Percentiles rank a stretch among this genome's conserved stretches.
These are phyloP conservation scores for Blumeriella jaapii DNA, from an alignment of 2,329 filamentous ascomycete species.

Conservation along the genomic window DNA sequence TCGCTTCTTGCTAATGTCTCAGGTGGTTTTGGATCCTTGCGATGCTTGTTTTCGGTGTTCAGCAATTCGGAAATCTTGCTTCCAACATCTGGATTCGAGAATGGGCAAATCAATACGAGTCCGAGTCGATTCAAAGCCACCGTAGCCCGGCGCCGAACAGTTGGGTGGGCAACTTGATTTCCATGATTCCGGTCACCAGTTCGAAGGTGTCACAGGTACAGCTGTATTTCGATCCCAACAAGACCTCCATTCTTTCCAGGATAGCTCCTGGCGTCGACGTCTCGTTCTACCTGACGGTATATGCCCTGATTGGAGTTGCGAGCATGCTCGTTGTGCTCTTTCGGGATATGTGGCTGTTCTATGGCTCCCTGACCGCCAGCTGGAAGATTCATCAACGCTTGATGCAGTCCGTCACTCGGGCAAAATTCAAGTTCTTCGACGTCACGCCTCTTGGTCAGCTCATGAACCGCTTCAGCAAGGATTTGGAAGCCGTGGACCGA, in stretches of 20 bases:
- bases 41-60: constrained; percentile 60
- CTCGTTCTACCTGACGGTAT: constrained; percentile 71
- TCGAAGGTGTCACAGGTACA: constrained; percentile 22
- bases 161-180: constrained; percentile 23
- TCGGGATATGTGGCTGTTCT: constrained; percentile 82
- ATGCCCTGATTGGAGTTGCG: constrained; percentile 65
- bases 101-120: constrained; percentile 83
- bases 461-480: constrained; percentile 98
- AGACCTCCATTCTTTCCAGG: constrained; percentile 23
- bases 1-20: constrained; percentile 9
- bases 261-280: constrained; percentile 54
- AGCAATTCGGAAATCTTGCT: constrained; percentile 76
- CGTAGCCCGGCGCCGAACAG: constrained; percentile 14
- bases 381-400: constrained; percentile 70
- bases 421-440: constrained; percentile 96
- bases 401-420: constrained; percentile 69
- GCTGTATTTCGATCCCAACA: constrained; percentile 25
- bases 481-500: constrained; percentile 88
- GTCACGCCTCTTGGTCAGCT: constrained; percentile 89
- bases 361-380: constrained; percentile 81
- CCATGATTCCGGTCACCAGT: constrained; percentile 18
- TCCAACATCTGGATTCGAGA: constrained; percentile 91
- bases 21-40: constrained; percentile 78
- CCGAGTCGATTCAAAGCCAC: constrained; percentile 11
- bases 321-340: constrained; percentile 75